Percentiles rank a stretch among this genome's conserved stretches.
Evolutionary conservation across 1,139 yeast genomes (phyloP).

Genomic region (Yamadazyma dushanensis): DNA sequence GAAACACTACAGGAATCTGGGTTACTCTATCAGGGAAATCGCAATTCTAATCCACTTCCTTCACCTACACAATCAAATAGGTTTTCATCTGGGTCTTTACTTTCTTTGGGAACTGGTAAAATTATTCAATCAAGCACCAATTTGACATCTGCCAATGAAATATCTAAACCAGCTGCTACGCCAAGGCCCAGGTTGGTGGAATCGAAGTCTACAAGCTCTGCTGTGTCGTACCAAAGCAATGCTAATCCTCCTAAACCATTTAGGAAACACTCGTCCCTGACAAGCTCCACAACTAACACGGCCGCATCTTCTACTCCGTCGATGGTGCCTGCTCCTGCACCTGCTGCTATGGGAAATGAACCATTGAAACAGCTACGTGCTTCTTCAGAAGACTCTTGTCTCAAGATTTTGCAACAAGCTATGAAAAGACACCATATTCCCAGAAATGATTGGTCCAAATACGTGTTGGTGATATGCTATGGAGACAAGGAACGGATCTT

Average conservation of each 20-base stretch:
- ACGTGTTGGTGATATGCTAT: slow-evolving; percentile 85
- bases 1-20: slow-evolving; percentile 16
- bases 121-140: slow-evolving; percentile 27
- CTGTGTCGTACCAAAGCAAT: slow-evolving; percentile 16
- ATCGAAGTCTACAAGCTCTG: slow-evolving; percentile 27
- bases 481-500: slow-evolving; percentile 88
- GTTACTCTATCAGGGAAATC: slow-evolving; percentile 10
- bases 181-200: slow-evolving; percentile 34
- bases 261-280: slow-evolving; percentile 15
- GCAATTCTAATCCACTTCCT: slow-evolving; percentile 15
- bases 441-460: slow-evolving; percentile 83
- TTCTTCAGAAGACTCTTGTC: slow-evolving; percentile 89
- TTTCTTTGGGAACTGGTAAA: slow-evolving; percentile 47
- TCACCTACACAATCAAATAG: slow-evolving; percentile 36
- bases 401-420: slow-evolving; percentile 85
- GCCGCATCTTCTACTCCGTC: background rate
- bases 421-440: slow-evolving; percentile 82
- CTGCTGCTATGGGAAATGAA: slow-evolving; percentile 35
- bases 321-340: slow-evolving; percentile 1
- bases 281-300: background rate
- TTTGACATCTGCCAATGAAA: background rate
- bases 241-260: slow-evolving; percentile 11
- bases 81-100: slow-evolving; percentile 39
- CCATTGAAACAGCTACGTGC: slow-evolving; percentile 86
- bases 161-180: slow-evolving; percentile 3